These are phyloP conservation scores for Krasilnikovozyma curviuscula DNA, from an alignment of 768 basidiomycete genomes.

Conservation along the genomic window DNA sequence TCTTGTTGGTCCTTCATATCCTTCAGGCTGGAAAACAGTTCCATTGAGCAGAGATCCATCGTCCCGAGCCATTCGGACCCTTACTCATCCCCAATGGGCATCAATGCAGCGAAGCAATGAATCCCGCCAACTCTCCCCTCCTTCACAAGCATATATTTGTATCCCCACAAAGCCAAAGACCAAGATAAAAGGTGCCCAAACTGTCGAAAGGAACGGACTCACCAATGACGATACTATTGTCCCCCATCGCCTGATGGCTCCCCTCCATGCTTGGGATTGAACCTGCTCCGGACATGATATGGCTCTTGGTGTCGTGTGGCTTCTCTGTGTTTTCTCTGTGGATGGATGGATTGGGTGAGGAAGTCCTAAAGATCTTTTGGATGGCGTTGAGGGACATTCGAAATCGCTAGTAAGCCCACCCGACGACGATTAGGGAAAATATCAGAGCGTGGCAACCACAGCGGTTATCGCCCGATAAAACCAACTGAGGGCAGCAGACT, in stretches of 20 bases:
- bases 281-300: conserved; percentile 33
- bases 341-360: too few species aligned
- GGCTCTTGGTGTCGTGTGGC: too few species aligned
- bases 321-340: too few species aligned
- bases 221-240: conserved; percentile 82
- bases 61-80: background rate
- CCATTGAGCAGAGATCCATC: background rate
- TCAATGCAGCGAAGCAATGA: background rate
- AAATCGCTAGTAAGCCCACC: too few species aligned
- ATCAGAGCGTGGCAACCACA: too few species aligned
- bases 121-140: background rate
- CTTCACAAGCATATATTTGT: background rate
- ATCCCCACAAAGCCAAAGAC: conserved; percentile 9
- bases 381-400: too few species aligned
- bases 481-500: too few species aligned
- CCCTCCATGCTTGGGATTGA: conserved; percentile 81
- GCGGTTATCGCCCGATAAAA: too few species aligned
- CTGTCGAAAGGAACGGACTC: conserved; percentile 24
- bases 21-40: background rate
- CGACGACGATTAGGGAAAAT: too few species aligned
- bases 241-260: conserved; percentile 47
- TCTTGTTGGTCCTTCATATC: too few species aligned
- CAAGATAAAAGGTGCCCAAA: background rate
- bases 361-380: too few species aligned
- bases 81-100: background rate